These are phyloP conservation scores for Neurospora crassa DNA, from an alignment of 2,329 filamentous ascomycete species.

Conservation along the genomic window DNA sequence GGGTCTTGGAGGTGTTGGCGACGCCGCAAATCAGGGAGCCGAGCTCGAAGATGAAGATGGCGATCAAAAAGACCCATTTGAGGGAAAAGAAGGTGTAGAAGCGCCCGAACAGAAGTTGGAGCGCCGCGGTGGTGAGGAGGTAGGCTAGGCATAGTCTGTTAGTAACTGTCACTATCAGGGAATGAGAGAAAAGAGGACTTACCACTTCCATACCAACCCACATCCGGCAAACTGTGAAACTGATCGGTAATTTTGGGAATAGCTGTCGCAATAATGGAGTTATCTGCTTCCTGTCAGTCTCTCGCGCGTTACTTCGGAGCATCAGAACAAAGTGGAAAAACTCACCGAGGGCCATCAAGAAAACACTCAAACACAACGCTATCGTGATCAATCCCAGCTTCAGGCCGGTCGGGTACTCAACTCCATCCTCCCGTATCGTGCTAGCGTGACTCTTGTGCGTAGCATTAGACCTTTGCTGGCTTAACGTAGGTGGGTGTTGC, in stretches of 20 bases:
- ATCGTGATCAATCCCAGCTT: conserved; percentile 31
- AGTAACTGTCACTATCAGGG: not conserved
- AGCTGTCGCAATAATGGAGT: conserved; percentile 29
- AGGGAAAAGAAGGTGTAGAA: conserved; percentile 32
- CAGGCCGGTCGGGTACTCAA: conserved; percentile 27
- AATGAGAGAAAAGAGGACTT: not conserved
- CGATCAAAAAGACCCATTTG: conserved; percentile 27
- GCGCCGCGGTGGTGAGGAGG: conserved; percentile 28
- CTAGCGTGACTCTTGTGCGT: not conserved
- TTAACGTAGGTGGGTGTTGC: not conserved
- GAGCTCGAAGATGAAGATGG: conserved; percentile 30
- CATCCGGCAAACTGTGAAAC: conserved; percentile 31
- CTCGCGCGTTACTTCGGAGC: not conserved
- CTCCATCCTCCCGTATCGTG: conserved; percentile 28
- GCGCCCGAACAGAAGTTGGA: conserved; percentile 27
- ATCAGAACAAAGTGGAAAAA: not conserved
- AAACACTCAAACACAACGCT: conserved; percentile 34
- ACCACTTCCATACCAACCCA: conserved; percentile 35
- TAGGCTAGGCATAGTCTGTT: conserved; percentile 19
- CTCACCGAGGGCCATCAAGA: conserved; percentile 33
- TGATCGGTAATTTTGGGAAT: conserved; percentile 30
- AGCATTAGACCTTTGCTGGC: not conserved
- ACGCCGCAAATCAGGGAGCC: conserved; percentile 29
- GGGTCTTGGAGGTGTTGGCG: conserved; percentile 20
- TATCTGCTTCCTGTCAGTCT: conserved; percentile 11